A percentile compares a stretch with the other conserved stretches of the same genome.
Conservation (phyloP, 257 asterid species). For the Euphrasia confusa region DNA sequence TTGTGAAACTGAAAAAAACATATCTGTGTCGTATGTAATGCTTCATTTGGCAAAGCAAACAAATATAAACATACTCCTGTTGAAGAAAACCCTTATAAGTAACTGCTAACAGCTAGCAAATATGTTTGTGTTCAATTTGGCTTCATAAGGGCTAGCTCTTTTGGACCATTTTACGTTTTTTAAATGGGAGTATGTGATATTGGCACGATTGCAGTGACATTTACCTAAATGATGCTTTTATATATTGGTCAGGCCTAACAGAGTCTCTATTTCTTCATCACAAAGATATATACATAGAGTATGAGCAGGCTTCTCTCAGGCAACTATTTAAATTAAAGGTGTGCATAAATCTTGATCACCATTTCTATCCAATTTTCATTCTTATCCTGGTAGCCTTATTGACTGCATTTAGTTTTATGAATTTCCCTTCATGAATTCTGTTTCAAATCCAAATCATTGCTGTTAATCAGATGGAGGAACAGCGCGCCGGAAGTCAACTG, state of each 20-base stretch:
- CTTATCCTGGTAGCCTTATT: slow-evolving; percentile 22
- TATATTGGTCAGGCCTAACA: slow-evolving; percentile 65
- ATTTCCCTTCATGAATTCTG: slow-evolving; percentile 17
- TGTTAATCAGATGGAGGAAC: slow-evolving; percentile 78
- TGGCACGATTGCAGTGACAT: background rate
- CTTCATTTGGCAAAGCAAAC: slow-evolving; percentile 4
- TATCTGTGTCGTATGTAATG: background rate
- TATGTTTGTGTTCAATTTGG: slow-evolving; percentile 14
- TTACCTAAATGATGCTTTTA: slow-evolving; percentile 20
- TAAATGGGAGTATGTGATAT: slow-evolving; percentile 13
- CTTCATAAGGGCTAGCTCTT: slow-evolving; percentile 12
- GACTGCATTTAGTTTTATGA: slow-evolving; percentile 9
- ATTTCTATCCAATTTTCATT: slow-evolving; percentile 19
- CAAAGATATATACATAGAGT: slow-evolving; percentile 82
- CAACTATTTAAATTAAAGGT: slow-evolving; percentile 94
- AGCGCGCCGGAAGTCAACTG: slow-evolving; percentile 72
- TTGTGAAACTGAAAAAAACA: slow-evolving; percentile 4
- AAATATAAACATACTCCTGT: slow-evolving; percentile 4
- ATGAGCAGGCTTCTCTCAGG: slow-evolving; percentile 89
- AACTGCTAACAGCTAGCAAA: slow-evolving; percentile 13
- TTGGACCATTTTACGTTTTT: background rate
- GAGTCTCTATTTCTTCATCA: slow-evolving; percentile 92
- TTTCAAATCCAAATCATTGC: slow-evolving; percentile 20
- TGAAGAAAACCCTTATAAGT: slow-evolving; percentile 7
- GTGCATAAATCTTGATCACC: slow-evolving; percentile 21